These are phyloP conservation scores for Colletotrichum musicola DNA, from an alignment of 2,329 filamentous ascomycete genomes.

Conservation along the genomic window DNA sequence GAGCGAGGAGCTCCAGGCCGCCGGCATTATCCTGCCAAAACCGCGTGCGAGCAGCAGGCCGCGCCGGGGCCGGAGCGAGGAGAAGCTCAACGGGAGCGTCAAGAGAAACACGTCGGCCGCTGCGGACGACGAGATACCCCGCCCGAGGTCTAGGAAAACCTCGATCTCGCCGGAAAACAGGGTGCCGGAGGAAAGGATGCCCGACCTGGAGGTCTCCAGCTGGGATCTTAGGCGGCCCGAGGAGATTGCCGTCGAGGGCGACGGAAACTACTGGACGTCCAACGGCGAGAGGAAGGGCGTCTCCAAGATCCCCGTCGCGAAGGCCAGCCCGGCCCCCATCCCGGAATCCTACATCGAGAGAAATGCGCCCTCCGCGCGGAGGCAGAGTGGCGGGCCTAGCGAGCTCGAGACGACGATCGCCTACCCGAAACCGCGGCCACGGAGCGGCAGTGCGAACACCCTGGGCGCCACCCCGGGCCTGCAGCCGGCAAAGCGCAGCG, in stretches of 20 bases:
- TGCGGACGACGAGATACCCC: conserved; percentile 25
- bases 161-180: conserved; percentile 54
- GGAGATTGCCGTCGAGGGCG: conserved; percentile 76
- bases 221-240: conserved; percentile 85
- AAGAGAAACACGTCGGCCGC: conserved; percentile 46
- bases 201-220: conserved; percentile 57
- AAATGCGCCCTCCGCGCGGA: conserved; percentile 75
- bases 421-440: conserved; percentile 73
- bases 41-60: conserved; percentile 65
- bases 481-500: conserved; percentile 55
- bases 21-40: conserved; percentile 74
- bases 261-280: conserved; percentile 63
- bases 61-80: conserved; percentile 57
- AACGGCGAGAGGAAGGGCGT: conserved; percentile 68
- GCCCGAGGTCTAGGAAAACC: conserved; percentile 56
- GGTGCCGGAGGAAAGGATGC: conserved; percentile 52
- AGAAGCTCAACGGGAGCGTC: conserved; percentile 45
- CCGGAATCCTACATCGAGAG: conserved; percentile 79
- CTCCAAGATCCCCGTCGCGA: conserved; percentile 84
- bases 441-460: conserved; percentile 76
- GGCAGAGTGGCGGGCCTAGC: conserved; percentile 64
- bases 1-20: conserved; percentile 82
- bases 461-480: conserved; percentile 51
- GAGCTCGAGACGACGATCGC: conserved; percentile 69
- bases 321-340: conserved; percentile 82